Conservation (phyloP, 192 early-diverging fungal genomes). For the Podila clonocystis region DNA sequence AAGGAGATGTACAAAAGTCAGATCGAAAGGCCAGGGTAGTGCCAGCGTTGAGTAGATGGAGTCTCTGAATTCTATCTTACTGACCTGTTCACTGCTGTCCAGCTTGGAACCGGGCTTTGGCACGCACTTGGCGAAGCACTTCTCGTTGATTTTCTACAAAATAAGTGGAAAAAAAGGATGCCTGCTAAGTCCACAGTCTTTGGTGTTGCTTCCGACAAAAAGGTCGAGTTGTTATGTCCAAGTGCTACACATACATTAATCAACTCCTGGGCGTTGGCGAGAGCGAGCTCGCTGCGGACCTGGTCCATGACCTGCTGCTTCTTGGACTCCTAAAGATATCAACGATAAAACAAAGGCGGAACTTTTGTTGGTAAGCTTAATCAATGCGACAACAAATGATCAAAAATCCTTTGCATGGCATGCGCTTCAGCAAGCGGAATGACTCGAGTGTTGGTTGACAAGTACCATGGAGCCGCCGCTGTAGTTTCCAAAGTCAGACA, state of each 20-base stretch:
- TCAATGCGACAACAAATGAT: background rate
- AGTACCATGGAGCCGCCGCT: constrained; percentile 48
- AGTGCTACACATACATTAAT: constrained; percentile 65
- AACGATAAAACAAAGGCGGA: background rate
- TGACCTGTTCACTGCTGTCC: constrained; percentile 74
- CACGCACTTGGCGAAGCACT: constrained; percentile 89
- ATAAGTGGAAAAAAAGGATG: background rate
- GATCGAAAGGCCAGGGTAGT: background rate
- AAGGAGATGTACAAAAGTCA: background rate
- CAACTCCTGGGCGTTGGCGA: constrained; percentile 86
- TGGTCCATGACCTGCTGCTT: constrained; percentile 83
- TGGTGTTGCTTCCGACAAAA: background rate
- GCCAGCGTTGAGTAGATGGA: background rate
- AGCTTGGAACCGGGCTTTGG: constrained; percentile 77
- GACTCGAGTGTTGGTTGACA: background rate
- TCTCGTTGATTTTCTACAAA: constrained; percentile 84
- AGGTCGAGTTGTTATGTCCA: background rate
- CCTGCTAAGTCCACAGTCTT: background rate
- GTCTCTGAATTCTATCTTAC: background rate
- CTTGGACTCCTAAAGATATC: constrained; percentile 50
- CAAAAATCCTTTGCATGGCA: background rate
- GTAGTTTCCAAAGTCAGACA: constrained; percentile 54
- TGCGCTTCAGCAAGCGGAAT: background rate
- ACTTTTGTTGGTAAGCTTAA: background rate
- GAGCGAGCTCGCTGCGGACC: constrained; percentile 78